Evolutionary conservation across 768 basidiomycete genomes (phyloP), one percentile per base, ranked within the genome.

Genomic region (Lactarius sp.): DNA sequence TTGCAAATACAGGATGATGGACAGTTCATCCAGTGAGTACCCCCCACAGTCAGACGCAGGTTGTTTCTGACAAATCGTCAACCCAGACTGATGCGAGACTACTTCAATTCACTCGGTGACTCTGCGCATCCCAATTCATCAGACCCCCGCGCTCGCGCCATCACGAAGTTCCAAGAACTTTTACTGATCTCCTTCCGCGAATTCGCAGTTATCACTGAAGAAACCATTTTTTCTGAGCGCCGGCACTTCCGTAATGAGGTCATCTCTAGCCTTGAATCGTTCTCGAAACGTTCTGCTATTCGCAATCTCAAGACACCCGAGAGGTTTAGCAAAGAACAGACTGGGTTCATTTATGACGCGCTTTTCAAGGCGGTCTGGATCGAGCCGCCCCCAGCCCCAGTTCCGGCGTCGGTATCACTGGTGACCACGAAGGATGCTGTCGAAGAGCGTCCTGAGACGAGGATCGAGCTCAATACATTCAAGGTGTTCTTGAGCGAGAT

Each of bases 101-200:
- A 98, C 77, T 99, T 99, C 67, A 83, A 90, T 16, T 90, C 91
- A 33, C 84, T 99, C 14, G 96, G 92, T 42, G 89, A 94, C 16
- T 94, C 96, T 2, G 97, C 96, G 0, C 92, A 98, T 72, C 96
- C 97, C 0, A 77, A 88, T 64, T 92, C 96, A 14, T 73, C 81
- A 7, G 96, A 98, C 69, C 88, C 94, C 8, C 87, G 94, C 14
- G 83, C 90, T 4, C 88, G 95, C 13, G 92, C 94, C 22, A 96
- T 98, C 70, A 98, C 94, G 9, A 88, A 91, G 60, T 99, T 99
- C 82, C 97, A 98, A 74, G 95, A 99, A 76, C 85, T 94, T 0
- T 85, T 98, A 47, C 86, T 98, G 7, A 88, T 99, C 60, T 96
- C 97, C 3, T 99, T 99, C 84, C 85, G 97, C 61, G 97, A 99